Evolutionary conservation across 2,329 filamentous ascomycete species (phyloP).

Genomic region (Aspergillus sp.): DNA sequence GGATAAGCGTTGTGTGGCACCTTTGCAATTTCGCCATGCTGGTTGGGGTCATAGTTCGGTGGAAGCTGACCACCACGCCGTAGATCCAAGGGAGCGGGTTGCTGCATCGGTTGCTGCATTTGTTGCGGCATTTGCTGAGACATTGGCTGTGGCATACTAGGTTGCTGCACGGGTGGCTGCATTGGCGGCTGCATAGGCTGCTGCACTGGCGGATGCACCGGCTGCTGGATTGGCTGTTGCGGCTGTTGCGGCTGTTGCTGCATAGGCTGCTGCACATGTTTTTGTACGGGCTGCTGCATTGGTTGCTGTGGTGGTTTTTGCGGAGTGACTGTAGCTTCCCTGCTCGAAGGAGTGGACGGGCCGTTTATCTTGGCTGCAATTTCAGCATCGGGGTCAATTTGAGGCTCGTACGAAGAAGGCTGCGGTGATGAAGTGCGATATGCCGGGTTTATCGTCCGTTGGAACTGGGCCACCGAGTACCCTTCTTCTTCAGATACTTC

Average conservation of each 20-base stretch:
- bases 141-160: constrained; percentile 16
- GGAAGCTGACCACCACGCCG: constrained; percentile 44
- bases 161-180: constrained; percentile 47
- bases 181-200: constrained; percentile 31
- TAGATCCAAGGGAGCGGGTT: constrained; percentile 42
- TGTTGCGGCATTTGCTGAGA: constrained; percentile 28
- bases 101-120: constrained; percentile 18
- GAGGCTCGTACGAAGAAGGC: constrained; percentile 87
- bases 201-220: constrained; percentile 22
- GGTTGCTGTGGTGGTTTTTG: constrained; percentile 49
- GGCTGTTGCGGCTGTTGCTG: constrained; percentile 22
- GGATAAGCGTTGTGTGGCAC: constrained; percentile 94
- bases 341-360: constrained; percentile 47
- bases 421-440: constrained; percentile 96
- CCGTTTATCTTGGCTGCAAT: constrained; percentile 67
- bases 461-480: constrained; percentile 95
- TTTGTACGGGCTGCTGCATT: constrained; percentile 22
- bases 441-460: constrained; percentile 89
- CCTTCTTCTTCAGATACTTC: constrained; percentile 89
- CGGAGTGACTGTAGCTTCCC: constrained; percentile 56
- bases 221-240: constrained; percentile 28
- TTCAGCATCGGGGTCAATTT: constrained; percentile 79
- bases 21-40: constrained; percentile 65
- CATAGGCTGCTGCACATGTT: constrained; percentile 45
- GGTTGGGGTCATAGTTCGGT: constrained; percentile 56